Evolutionary conservation across 1,139 yeast species (phyloP).

Genomic region (Yarrowia galli): DNA sequence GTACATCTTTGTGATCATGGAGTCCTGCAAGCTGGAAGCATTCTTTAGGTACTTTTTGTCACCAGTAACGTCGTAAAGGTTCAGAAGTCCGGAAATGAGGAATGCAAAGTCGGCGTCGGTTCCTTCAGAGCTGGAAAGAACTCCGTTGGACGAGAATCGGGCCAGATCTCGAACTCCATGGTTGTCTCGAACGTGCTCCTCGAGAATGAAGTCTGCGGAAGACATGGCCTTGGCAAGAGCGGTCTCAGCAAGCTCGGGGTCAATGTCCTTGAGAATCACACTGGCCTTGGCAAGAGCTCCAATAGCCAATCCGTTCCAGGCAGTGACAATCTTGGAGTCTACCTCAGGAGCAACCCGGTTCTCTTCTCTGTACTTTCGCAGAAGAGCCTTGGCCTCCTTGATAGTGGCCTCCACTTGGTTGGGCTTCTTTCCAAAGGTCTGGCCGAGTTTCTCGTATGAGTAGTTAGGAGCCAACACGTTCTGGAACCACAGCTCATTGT

Average conservation of each 20-base stretch:
- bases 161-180: constrained; percentile 41
- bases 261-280: constrained; percentile 40
- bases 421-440: constrained; percentile 49
- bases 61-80: constrained; percentile 51
- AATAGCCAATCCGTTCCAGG: constrained; percentile 53
- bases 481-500: constrained; percentile 48
- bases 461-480: constrained; percentile 49
- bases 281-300: constrained; percentile 51
- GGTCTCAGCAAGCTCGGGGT: constrained; percentile 40
- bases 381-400: constrained; percentile 43
- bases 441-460: constrained; percentile 47
- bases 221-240: constrained; percentile 47
- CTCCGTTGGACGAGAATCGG: constrained; percentile 43
- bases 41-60: constrained; percentile 47
- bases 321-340: constrained; percentile 50
- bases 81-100: constrained; percentile 51
- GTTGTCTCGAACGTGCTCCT: constrained; percentile 44
- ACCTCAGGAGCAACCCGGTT: constrained; percentile 48
- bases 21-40: constrained; percentile 50
- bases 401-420: constrained; percentile 44
- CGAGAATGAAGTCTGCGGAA: constrained; percentile 47
- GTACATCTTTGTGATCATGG: constrained; percentile 50
- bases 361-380: constrained; percentile 46
- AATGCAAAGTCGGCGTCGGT: constrained; percentile 53
- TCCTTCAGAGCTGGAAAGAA: constrained; percentile 44